Percentiles rank a stretch among this genome's conserved stretches.
Evolutionary conservation across 352 stramenopile genomes (phyloP).

Genomic region (Pythium aphanidermatum): DNA sequence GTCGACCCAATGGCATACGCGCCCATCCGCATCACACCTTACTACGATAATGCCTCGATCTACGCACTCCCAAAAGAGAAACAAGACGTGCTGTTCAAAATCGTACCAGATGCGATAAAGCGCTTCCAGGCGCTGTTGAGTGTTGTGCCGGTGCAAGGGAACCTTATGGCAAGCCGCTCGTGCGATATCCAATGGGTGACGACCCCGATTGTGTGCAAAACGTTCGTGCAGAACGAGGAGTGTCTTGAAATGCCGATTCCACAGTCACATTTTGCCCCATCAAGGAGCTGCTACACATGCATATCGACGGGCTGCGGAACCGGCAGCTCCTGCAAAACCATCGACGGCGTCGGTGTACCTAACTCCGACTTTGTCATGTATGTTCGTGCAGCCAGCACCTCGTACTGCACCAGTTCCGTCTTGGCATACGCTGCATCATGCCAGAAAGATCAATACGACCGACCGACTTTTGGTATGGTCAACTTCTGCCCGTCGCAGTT

Average conservation of each 20-base stretch:
- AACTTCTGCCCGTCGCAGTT: conserved; percentile 80
- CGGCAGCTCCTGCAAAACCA: conserved; percentile 33
- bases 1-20: conserved; percentile 23
- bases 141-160: conserved; percentile 60
- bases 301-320: conserved; percentile 27
- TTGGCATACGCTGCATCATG: conserved; percentile 76
- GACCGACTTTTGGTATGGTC: conserved; percentile 74
- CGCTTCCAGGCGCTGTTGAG: conserved; percentile 44
- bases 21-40: conserved; percentile 56
- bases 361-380: conserved; percentile 73
- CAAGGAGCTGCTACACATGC: conserved; percentile 38
- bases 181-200: conserved; percentile 56
- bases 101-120: conserved; percentile 62
- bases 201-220: conserved; percentile 49
- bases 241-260: conserved; percentile 78
- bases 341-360: conserved; percentile 26
- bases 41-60: conserved; percentile 57
- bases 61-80: conserved; percentile 26
- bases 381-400: conserved; percentile 39
- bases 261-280: conserved; percentile 47
- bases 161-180: conserved; percentile 49
- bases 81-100: conserved; percentile 32
- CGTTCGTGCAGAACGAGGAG: conserved; percentile 35
- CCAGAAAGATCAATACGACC: conserved; percentile 82
- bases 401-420: conserved; percentile 41